Base-by-base conservation (phyloP, 768 basidiomycete species). In the Boletus coccyginus region DNA sequence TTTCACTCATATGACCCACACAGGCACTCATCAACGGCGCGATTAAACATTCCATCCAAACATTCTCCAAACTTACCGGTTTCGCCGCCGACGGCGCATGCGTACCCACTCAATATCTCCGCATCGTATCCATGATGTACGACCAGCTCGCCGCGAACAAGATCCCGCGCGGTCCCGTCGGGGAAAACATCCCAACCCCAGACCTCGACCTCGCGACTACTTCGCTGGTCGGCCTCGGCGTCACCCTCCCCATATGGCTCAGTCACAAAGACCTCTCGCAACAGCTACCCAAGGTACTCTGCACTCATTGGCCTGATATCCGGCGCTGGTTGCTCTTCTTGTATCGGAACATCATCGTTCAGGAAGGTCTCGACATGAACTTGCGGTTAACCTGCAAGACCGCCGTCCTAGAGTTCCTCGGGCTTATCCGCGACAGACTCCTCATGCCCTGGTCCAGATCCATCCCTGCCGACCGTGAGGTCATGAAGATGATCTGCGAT, bases 401-500 rank as follows among this genome's bases (percentile, higher is more conserved):
- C 13, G 63, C 70, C 2, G 45, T 70, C 13, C 41, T 70, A 11
- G 59, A 67, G 8, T 70, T 71, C 35, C 58, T 71, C 4, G 68
- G 68, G 2, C 52, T 71, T 43, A 36, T 66, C 29, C 65, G 63
- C 2, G 63, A 71, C 50, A 51, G 65, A 33, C 43, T 61, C 29
- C 60, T 70, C 36, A n/a, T 63, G n/a, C 17, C 56, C 45, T 71
- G 69, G 70, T 67, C 66, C n/a, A 65, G 53, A 45, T 39, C 38
- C n/a, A 57, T 69, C 27, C 43, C 65, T 11, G 19, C 54, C 0
- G 70, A 71, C 45, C 64, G 58, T n/a, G 63, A 61, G 47, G 29
- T 71, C 45, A 67, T 71, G 65, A 55, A 50, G 36, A 47, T 70
- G 60, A 67, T 70, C 52, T 67, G 63, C 50, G 52, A 63, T 31